Evolutionary conservation across 345 rosid genomes (phyloP), one percentile per base, ranked within the genome.

Genomic region (Boechera divaricarpa): DNA sequence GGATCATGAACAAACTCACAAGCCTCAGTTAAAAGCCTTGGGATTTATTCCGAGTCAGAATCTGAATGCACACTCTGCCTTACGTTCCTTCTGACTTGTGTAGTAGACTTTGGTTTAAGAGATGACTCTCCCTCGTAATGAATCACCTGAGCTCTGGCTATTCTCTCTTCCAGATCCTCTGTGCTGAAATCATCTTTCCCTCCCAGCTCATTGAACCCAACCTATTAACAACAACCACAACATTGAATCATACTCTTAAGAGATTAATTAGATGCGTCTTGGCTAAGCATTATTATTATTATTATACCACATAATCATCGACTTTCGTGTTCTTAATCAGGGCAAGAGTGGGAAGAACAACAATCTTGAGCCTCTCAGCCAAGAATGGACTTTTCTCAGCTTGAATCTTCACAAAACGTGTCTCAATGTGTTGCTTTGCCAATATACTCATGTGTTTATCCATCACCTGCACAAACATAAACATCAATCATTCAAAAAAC

Each of bases 311-410:
- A 71, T 92, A 96, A 73, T 96, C 95, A 79, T 96, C 99, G 26
- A 96, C 97, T 90, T 93, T 96, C 60, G 98, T 90, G 79, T 91
- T 93, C 87, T 91, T 96, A 10, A 96, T 82, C 7, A 96, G 96
- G 15, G 97, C 98, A 69, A 96, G 91, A 11, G 99, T 96, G 0
- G 99, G 99, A 75, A 96, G 98, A 74, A 93, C 96, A 26, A 83
- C 79, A 24, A 96, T 93, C 90, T 90, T 96, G 32, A 96, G 94
- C 79, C 80, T 90, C 82, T 96, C 99, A 4, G 99, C 89, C 79
- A 96, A 84, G 57, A 93, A 96, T 5, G 98, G 98, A 81, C 97
- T 96, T 82, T 96, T 96, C 90, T 96, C 99, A 0, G 98, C 99
- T n/a, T 93, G 87, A 8, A 93, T 87, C 81, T 91, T 93, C 65